These are phyloP conservation scores for Pseudocercospora macadamiae DNA, from an alignment of 2,329 filamentous ascomycete species.

Conservation along the genomic window DNA sequence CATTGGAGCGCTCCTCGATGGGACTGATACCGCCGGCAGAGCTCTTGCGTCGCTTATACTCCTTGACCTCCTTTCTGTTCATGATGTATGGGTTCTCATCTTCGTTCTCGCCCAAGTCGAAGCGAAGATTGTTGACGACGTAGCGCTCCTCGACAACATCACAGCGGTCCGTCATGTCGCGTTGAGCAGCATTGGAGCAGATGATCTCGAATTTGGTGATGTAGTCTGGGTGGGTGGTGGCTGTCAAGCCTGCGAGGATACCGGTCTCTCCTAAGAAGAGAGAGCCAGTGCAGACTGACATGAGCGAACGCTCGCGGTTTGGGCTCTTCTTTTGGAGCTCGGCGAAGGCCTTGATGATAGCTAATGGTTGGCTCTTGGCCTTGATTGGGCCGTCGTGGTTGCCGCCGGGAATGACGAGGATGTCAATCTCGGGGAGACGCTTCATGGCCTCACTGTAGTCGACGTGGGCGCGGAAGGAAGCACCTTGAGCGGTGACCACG, in stretches of 20 bases:
- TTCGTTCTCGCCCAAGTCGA: constrained; percentile 75
- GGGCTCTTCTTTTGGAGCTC: constrained; percentile 81
- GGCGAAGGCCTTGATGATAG: constrained; percentile 74
- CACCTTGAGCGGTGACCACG: constrained; percentile 63
- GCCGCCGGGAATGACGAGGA: constrained; percentile 78
- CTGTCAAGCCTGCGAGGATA: constrained; percentile 75
- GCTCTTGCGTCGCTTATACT: constrained; percentile 49
- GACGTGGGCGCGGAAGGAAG: constrained; percentile 73
- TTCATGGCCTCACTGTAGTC: constrained; percentile 78
- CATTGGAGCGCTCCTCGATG: constrained; percentile 34
- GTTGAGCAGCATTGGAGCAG: constrained; percentile 72
- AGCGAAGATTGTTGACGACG: constrained; percentile 88
- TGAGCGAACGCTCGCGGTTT: constrained; percentile 75
- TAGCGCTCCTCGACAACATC: constrained; percentile 84
- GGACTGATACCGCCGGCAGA: constrained; percentile 39
- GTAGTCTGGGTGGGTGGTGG: constrained; percentile 80
- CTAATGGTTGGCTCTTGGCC: constrained; percentile 67
- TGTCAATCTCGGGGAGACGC: constrained; percentile 72
- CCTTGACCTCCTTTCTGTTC: constrained; percentile 62
- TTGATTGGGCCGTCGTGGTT: constrained; percentile 66
- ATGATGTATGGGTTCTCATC: constrained; percentile 84
- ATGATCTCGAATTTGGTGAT: constrained; percentile 80
- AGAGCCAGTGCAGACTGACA: constrained; percentile 78
- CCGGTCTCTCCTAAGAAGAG: constrained; percentile 77
- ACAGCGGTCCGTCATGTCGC: constrained; percentile 73